Conservation (phyloP, 352 stramenopile species). For the Pythium diclinum region DNA sequence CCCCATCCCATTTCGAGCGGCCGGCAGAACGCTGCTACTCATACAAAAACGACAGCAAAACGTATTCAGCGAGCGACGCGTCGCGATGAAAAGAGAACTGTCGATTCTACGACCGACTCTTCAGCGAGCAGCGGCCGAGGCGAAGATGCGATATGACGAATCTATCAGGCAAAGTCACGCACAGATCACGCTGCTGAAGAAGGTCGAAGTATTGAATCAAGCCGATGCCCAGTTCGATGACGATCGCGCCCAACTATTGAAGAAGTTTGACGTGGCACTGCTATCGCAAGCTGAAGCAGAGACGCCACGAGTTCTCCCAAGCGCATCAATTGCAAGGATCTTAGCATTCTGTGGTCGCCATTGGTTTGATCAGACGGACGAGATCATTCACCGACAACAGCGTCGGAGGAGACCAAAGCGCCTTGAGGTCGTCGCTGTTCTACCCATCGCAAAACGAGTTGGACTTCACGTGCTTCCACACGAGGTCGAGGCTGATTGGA, state of each 20-base stretch:
- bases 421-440: conserved; percentile 2
- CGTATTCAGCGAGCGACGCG: conserved; percentile 19
- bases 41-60: conserved; percentile 37
- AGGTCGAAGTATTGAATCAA: conserved; percentile 32
- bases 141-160: conserved; percentile 56
- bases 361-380: conserved; percentile 42
- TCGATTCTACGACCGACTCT: conserved; percentile 30
- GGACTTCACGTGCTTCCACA: conserved; percentile 34
- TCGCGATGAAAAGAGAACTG: conserved; percentile 32
- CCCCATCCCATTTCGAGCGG: conserved; percentile 41
- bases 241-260: conserved; percentile 31
- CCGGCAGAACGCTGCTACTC: conserved; percentile 36
- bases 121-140: conserved; percentile 40
- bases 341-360: conserved; percentile 52
- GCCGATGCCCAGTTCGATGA: conserved; percentile 39
- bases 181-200: conserved; percentile 40
- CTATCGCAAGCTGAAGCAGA: conserved; percentile 31
- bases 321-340: conserved; percentile 35
- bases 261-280: conserved; percentile 31
- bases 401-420: neutral
- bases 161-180: conserved; percentile 29
- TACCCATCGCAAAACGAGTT: conserved; percentile 27
- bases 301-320: conserved; percentile 29
- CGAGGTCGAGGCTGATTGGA: conserved; percentile 33
- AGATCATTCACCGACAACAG: neutral